Evolutionary conservation across 371 early-diverging fungal species (phyloP).

Genomic region (Nosema muscidifuracis): DNA sequence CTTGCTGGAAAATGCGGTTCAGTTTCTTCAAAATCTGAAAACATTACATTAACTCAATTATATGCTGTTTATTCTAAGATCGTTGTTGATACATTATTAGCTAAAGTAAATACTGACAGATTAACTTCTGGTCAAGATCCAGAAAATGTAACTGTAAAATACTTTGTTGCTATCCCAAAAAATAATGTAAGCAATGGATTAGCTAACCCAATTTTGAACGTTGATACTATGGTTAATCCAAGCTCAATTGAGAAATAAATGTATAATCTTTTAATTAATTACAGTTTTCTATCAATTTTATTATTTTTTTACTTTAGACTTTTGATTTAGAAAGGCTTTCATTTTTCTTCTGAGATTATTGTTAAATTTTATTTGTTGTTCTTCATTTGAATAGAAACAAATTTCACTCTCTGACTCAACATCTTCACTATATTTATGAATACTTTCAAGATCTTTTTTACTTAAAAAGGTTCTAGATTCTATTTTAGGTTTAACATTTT

Average conservation of each 20-base stretch:
- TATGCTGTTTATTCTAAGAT: not conserved
- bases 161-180: not conserved
- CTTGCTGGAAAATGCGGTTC: not conserved
- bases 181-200: not conserved
- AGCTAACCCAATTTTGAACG: not conserved
- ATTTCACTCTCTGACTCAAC: constrained; percentile 16
- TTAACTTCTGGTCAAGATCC: not conserved
- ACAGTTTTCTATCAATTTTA: not conserved
- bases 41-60: not conserved
- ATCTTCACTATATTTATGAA: not conserved
- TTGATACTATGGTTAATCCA: not conserved
- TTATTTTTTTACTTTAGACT: not conserved
- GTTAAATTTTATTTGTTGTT: not conserved
- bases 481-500: too few species aligned
- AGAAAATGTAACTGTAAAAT: not conserved
- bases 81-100: not conserved
- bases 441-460: not conserved
- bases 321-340: not conserved
- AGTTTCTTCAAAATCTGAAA: not conserved
- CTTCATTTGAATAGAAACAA: not conserved
- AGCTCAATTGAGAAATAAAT: not conserved
- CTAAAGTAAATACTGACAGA: not conserved
- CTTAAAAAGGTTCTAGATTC: not conserved
- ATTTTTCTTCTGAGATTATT: not conserved
- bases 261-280: constrained; percentile 2